Evolutionary conservation across 2,329 filamentous ascomycete species (phyloP), one percentile per base, ranked within the genome.

Genomic region (Ilyonectria destructans): DNA sequence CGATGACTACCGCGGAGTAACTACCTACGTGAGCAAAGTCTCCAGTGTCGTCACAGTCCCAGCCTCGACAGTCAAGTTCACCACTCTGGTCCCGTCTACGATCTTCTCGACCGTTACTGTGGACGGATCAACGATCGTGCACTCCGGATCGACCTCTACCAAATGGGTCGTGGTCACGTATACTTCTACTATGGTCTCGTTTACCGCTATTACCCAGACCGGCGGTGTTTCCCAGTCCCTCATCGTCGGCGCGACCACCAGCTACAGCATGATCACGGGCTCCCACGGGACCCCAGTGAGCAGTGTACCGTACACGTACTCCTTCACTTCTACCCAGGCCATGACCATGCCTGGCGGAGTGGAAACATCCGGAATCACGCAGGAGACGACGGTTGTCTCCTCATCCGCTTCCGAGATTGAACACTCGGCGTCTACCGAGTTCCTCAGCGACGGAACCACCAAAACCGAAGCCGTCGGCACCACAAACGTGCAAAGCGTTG

Each of bases 31-130:
- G 17, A 73, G 62, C 55, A 48, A 70, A 4, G 26, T 66, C 31
- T 63, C 67, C 43, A 74, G 45, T 35, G 46, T 67, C 12, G 55
- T 74, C 21, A 74, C 72, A 21, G 62, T 71, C 10, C 71, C 72
- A 31, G 72, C 71, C 4, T 75, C 72, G 1, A 74, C 72, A 6
- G 71, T 71, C 26, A 73, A 70, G 51, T 74, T 67, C 17, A 73
- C 71, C 23, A 71, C 63, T 10, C 61, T 45, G 19, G 51, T 74
- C 31, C 52, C 65, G 7, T 70, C 65, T 3, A 75, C 72, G 8
- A 51, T 49, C 5, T 70, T 69, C 17, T 61, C 48, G 2, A 74
- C 71, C 2, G 48, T 51, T 29, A 62, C 55, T 10, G 29, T 49
- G 3, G 51, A 51, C 9, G 54, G 37, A 7, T 52, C 48, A 55